Percentiles rank a stretch among this genome's conserved stretches.
These are phyloP conservation scores for Penicillium ucsense DNA, from an alignment of 495 filamentous ascomycete species.

Conservation along the genomic window DNA sequence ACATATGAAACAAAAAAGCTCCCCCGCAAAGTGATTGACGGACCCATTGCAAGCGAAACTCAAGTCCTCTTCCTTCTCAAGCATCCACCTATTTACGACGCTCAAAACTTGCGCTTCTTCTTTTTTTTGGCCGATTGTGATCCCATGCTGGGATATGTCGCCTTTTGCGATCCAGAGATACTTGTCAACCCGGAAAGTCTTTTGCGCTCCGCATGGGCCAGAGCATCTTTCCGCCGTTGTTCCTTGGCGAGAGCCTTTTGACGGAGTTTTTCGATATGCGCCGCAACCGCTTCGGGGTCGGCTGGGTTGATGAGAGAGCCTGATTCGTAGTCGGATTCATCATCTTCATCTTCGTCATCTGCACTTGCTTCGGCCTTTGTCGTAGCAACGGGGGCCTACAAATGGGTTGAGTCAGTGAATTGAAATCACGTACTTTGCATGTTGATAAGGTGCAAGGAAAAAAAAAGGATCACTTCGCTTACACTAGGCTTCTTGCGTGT, in stretches of 20 bases:
- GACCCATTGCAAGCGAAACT: too few species aligned
- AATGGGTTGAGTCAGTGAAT: not conserved
- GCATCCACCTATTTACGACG: not conserved
- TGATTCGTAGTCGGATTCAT: conserved; percentile 8
- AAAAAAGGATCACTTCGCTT: conserved; percentile 3
- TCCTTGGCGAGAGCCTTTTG: conserved; percentile 1
- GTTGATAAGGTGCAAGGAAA: not conserved
- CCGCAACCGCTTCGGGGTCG: conserved; percentile 6
- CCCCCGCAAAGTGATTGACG: too few species aligned
- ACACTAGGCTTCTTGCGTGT: conserved; percentile 24
- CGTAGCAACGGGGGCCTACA: not conserved
- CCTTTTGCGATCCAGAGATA: conserved; percentile 19
- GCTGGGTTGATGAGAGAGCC: not conserved
- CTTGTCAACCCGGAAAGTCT: conserved; percentile 21
- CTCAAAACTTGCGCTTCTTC: conserved; percentile 29
- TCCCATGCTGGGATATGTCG: not conserved
- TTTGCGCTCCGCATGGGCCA: not conserved
- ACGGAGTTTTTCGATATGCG: conserved; percentile 8
- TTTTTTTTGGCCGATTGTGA: conserved; percentile 16
- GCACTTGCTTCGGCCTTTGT: not conserved
- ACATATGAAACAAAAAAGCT: too few species aligned
- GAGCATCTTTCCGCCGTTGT: not conserved
- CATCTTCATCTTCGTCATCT: conserved; percentile 1
- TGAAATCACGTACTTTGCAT: too few species aligned
- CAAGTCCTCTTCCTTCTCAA: too few species aligned